Evolutionary conservation across 805 yeast genomes (phyloP).

Genomic region (Lipomyces starkeyi): DNA sequence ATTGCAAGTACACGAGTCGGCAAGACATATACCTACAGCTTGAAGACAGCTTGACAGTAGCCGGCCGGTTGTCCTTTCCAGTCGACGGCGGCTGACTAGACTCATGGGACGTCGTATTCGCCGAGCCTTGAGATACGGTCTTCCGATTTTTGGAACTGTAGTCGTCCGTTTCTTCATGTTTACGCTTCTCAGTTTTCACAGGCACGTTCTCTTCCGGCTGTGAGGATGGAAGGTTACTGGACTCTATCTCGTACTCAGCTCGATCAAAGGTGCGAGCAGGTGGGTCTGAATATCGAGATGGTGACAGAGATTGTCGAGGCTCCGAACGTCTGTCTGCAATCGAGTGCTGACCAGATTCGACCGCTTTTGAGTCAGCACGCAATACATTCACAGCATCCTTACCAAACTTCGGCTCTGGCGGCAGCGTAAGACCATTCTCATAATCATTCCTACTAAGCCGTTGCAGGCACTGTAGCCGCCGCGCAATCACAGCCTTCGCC

Average conservation of each 20-base stretch:
- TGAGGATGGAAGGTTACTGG: not conserved
- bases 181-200: not conserved
- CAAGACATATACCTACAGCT: not conserved
- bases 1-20: not conserved
- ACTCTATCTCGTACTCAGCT: not conserved
- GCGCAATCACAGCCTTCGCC: not conserved
- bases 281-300: not conserved
- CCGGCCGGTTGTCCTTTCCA: not conserved
- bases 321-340: not conserved
- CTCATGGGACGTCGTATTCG: not conserved
- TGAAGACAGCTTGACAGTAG: not conserved
- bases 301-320: not conserved
- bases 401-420: slow-evolving; percentile 1
- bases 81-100: not conserved
- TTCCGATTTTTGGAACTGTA: not conserved
- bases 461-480: not conserved
- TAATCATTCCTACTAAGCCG: not conserved
- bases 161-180: not conserved
- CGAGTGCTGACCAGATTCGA: not conserved
- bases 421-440: not conserved
- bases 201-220: not conserved
- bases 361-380: not conserved
- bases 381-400: not conserved
- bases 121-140: not conserved
- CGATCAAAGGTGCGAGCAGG: not conserved